phyloP scores from a whole-genome alignment of 495 filamentous ascomycete species.

The Xylaria bambusicola region DNA sequence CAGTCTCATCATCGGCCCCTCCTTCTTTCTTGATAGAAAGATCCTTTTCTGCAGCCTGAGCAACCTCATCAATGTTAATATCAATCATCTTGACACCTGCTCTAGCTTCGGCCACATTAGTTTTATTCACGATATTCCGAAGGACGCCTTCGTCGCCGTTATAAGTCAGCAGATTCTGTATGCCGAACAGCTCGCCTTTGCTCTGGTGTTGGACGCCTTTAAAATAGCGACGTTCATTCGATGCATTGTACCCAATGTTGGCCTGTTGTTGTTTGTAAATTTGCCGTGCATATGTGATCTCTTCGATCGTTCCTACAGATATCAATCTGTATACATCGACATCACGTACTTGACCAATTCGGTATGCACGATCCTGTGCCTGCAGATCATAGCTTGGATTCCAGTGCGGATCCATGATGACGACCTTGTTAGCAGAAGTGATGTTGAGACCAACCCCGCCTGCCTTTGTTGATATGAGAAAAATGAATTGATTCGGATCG shows the following conservation, averaged over 20 bases:
- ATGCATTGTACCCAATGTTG: constrained; percentile 95
- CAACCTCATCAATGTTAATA: constrained; percentile 65
- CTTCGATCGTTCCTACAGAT: constrained; percentile 92
- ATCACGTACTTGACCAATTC: constrained; percentile 89
- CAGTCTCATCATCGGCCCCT: constrained; percentile 53
- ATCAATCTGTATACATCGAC: constrained; percentile 96
- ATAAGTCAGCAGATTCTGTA: constrained; percentile 84
- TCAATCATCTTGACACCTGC: constrained; percentile 80
- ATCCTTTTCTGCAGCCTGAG: constrained; percentile 52
- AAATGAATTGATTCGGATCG: constrained; percentile 86
- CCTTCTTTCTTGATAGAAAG: constrained; percentile 44
- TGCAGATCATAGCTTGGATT: constrained; percentile 93
- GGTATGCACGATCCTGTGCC: constrained; percentile 94
- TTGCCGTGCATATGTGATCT: constrained; percentile 95
- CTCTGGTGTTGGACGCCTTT: constrained; percentile 86
- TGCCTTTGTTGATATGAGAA: constrained; percentile 91
- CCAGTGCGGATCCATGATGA: constrained; percentile 97
- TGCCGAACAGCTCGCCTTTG: constrained; percentile 93
- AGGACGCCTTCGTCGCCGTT: constrained; percentile 78
- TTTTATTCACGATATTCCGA: constrained; percentile 94
- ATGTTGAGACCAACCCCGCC: constrained; percentile 91
- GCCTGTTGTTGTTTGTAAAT: constrained; percentile 99
- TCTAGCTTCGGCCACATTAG: constrained; percentile 90
- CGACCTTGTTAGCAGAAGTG: constrained; percentile 96
- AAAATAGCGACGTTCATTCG: constrained; percentile 91